Evolutionary conservation across 1,284 basidiomycete genomes (phyloP).

Genomic region (Porphyrellus sp.): DNA sequence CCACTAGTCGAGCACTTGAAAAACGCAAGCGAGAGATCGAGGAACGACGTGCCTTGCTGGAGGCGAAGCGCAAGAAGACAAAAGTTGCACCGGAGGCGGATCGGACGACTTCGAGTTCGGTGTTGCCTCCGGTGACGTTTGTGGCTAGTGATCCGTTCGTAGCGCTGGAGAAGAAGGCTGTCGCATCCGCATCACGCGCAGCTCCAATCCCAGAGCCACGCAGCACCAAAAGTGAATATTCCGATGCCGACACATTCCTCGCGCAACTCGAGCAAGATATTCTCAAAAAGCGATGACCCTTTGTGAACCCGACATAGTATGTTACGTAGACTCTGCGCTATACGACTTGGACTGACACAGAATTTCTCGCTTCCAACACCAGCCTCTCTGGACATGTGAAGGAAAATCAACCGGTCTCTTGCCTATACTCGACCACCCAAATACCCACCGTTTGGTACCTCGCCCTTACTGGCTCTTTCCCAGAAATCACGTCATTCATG

Average conservation of each 20-base stretch:
- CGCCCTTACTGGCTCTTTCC: constrained; percentile 38
- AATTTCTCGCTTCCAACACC: constrained; percentile 38
- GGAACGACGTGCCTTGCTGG: constrained; percentile 71
- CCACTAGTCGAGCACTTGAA: constrained; percentile 63
- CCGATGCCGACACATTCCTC: constrained; percentile 58
- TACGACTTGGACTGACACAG: neutral
- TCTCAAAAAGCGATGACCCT: constrained; percentile 19
- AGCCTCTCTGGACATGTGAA: constrained; percentile 50
- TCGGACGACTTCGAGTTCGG: constrained; percentile 4
- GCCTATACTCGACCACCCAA: constrained; percentile 43
- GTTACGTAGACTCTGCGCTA: neutral
- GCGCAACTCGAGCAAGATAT: constrained; percentile 57
- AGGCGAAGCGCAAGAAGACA: constrained; percentile 73
- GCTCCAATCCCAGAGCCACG: constrained; percentile 3
- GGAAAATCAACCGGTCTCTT: constrained; percentile 43
- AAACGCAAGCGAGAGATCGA: constrained; percentile 80
- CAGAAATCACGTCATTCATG: constrained; percentile 45
- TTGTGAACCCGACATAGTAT: neutral
- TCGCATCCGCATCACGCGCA: constrained; percentile 9
- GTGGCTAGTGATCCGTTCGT: constrained; percentile 46
- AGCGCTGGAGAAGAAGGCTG: constrained; percentile 43
- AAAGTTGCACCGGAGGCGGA: constrained; percentile 32
- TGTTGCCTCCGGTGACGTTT: constrained; percentile 2
- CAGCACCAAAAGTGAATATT: constrained; percentile 28
- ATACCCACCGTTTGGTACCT: constrained; percentile 39